Conservation (phyloP, 2,329 filamentous ascomycete genomes). For the Dactylellina leptospora region DNA sequence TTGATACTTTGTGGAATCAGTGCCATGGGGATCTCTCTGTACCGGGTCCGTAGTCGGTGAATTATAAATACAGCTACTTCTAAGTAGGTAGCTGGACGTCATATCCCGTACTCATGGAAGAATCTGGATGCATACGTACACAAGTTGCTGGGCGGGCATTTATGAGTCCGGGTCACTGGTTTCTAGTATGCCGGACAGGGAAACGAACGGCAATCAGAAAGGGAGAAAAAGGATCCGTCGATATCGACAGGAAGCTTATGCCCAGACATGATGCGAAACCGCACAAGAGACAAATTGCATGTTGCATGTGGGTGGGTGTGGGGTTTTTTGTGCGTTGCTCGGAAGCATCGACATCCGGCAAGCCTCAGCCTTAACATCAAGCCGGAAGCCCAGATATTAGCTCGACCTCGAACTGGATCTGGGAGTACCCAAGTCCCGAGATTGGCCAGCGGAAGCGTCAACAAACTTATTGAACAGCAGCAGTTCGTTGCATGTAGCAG, state of each 20-base stretch:
- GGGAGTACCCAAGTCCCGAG: constrained; percentile 27
- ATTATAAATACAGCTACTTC: no score
- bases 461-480: background rate
- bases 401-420: background rate
- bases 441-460: constrained; percentile 24
- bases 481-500: background rate
- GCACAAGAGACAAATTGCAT: background rate
- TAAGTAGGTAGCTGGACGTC: no score
- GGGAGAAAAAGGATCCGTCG: constrained; percentile 6
- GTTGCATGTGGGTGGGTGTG: background rate
- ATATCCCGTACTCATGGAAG: background rate
- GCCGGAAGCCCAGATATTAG: no score
- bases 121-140: background rate
- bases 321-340: constrained; percentile 27
- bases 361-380: constrained; percentile 38
- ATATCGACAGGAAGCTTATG: constrained; percentile 9
- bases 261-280: background rate
- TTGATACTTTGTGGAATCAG: no score
- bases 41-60: no score
- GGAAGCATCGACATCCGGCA: constrained; percentile 27
- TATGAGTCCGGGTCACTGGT: constrained; percentile 16
- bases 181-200: constrained; percentile 13
- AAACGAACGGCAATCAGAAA: no score
- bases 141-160: constrained; percentile 4
- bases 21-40: no score